Conservation (phyloP, 2,329 filamentous ascomycete genomes). For the Colletotrichum coccodes region DNA sequence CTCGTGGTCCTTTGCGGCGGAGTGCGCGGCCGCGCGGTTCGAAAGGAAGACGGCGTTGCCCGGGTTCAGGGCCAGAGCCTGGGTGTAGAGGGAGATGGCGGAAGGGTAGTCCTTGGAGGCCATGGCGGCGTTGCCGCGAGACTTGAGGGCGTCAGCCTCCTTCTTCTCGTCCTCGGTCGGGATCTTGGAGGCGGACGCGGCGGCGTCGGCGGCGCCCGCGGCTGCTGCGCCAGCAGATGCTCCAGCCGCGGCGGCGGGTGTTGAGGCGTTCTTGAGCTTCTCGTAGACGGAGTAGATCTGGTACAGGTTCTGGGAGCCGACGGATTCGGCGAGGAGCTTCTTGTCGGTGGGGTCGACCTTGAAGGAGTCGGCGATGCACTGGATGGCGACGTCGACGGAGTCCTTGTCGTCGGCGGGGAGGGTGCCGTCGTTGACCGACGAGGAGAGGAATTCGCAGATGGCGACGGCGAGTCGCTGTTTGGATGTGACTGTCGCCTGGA, state of each 20-base stretch:
- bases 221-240: constrained; percentile 54
- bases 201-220: constrained; percentile 48
- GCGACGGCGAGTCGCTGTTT: constrained; percentile 94
- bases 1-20: constrained; percentile 83
- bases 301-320: constrained; percentile 87
- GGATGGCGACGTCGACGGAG: constrained; percentile 91
- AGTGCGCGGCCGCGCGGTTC: constrained; percentile 95
- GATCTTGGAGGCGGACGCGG: constrained; percentile 42
- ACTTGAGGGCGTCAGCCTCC: constrained; percentile 89
- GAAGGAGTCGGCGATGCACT: constrained; percentile 96
- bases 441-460: constrained; percentile 93
- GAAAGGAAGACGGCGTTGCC: constrained; percentile 96
- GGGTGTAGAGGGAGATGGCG: constrained; percentile 88
- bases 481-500: constrained; percentile 55
- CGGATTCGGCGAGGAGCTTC: constrained; percentile 76
- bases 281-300: constrained; percentile 97
- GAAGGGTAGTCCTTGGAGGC: constrained; percentile 86
- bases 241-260: constrained; percentile 41
- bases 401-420: constrained; percentile 89
- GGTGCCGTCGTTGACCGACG: constrained; percentile 87
- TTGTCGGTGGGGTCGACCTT: constrained; percentile 88
- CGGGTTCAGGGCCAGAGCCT: constrained; percentile 84
- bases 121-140: constrained; percentile 94
- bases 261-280: constrained; percentile 77
- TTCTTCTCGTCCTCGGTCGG: constrained; percentile 71